Evolutionary conservation across 1,139 yeast genomes (phyloP).

Genomic region (Arxiozyma telluris): DNA sequence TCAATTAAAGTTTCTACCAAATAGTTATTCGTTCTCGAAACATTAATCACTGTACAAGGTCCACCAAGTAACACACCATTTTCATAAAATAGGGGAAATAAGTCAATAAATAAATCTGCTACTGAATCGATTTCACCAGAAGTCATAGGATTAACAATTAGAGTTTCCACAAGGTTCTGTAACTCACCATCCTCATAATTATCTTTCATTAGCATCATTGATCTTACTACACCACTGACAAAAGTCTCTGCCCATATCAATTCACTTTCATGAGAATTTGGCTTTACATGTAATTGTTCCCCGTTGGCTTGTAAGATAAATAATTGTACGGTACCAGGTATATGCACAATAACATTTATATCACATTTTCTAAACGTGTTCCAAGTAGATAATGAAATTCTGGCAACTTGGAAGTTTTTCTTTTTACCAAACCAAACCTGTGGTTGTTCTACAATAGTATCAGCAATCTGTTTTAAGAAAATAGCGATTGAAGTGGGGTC

Average conservation of each 20-base stretch:
- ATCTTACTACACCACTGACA: constrained; percentile 66
- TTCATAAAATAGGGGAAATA: constrained; percentile 54
- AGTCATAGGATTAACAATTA: constrained; percentile 58
- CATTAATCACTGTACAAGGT: constrained; percentile 38
- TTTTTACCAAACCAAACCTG: constrained; percentile 70
- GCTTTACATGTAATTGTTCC: constrained; percentile 32
- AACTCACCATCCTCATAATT: constrained; percentile 60
- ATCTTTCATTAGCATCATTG: constrained; percentile 64
- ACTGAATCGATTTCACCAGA: constrained; percentile 37
- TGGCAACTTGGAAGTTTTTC: constrained; percentile 67
- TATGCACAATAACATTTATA: constrained; percentile 62
- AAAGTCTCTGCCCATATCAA: constrained; percentile 75
- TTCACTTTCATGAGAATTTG: constrained; percentile 31
- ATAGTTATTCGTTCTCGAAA: constrained; percentile 73
- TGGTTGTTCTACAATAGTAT: constrained; percentile 49
- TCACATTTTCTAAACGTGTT: constrained; percentile 73
- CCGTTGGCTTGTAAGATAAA: constrained; percentile 51
- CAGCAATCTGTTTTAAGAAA: constrained; percentile 70
- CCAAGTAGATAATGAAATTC: constrained; percentile 59
- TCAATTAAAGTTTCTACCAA: constrained; percentile 75
- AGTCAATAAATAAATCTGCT: constrained; percentile 34
- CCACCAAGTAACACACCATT: constrained; percentile 61
- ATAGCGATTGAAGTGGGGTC: constrained; percentile 62
- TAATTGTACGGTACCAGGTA: constrained; percentile 78
- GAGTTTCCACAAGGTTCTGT: constrained; percentile 50